phyloP scores from a whole-genome alignment of 1,139 yeast genomes.

The Saccharomycopsis crataegensis region DNA sequence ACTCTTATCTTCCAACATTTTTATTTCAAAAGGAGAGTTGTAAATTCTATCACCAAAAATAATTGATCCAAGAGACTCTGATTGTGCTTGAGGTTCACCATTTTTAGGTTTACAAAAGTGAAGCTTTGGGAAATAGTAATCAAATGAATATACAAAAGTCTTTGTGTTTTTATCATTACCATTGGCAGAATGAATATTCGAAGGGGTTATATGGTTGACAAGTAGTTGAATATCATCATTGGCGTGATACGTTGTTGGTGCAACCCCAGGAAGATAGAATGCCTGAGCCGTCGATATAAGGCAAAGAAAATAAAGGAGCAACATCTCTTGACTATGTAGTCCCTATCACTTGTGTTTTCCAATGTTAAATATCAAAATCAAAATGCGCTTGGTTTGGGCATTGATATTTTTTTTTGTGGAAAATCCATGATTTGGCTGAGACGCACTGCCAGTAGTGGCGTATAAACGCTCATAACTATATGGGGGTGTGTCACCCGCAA shows the following conservation, averaged over 20 bases:
- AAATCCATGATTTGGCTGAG: neutral
- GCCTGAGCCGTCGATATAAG: neutral
- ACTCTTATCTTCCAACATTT: slow-evolving; percentile 63
- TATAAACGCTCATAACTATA: neutral
- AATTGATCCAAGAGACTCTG: slow-evolving; percentile 88
- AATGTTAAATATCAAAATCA: neutral
- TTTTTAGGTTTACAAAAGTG: slow-evolving; percentile 75
- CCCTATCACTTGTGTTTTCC: neutral
- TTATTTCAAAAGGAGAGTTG: slow-evolving; percentile 79
- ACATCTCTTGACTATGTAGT: neutral
- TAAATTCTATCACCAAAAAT: slow-evolving; percentile 93
- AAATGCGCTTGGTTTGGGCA: neutral
- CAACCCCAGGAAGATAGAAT: slow-evolving; percentile 90
- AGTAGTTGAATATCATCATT: slow-evolving; percentile 69
- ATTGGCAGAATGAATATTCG: slow-evolving; percentile 40
- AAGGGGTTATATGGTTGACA: slow-evolving; percentile 87
- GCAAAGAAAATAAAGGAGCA: neutral
- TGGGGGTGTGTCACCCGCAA: too few species aligned
- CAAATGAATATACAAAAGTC: slow-evolving; percentile 65
- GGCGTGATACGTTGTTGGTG: slow-evolving; percentile 77
- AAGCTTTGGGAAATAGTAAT: slow-evolving; percentile 77
- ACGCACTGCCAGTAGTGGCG: neutral
- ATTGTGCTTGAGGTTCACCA: slow-evolving; percentile 53
- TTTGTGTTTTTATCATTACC: slow-evolving; percentile 34
- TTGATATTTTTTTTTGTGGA: neutral